Evolutionary conservation across 768 basidiomycete genomes (phyloP).

Genomic region (Auriscalpium microsporum): DNA sequence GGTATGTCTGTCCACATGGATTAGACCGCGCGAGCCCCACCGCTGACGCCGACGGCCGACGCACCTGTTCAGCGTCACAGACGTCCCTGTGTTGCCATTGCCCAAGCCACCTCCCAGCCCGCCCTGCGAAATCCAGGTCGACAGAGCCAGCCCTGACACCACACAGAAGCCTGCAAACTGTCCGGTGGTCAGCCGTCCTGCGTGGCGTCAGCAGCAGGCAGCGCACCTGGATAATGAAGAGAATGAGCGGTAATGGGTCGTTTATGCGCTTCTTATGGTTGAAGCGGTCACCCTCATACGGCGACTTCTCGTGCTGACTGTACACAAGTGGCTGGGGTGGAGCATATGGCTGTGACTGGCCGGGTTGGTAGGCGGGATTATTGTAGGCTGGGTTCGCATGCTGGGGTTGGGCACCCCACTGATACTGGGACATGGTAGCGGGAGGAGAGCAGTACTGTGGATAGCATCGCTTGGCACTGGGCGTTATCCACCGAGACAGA

Average conservation of each 20-base stretch:
- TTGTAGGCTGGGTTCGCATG: not conserved
- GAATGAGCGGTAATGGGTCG: slow-evolving; percentile 60
- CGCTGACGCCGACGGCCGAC: slow-evolving; percentile 15
- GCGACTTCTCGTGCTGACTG: slow-evolving; percentile 32
- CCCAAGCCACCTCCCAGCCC: slow-evolving; percentile 72
- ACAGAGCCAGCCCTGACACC: slow-evolving; percentile 56
- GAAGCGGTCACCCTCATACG: slow-evolving; percentile 56
- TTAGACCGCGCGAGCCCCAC: not conserved
- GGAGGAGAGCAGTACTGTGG: not conserved
- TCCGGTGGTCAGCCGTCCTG: not conserved
- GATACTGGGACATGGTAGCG: not conserved
- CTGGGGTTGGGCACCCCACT: not conserved
- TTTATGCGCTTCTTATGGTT: slow-evolving; percentile 62
- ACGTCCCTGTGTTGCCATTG: slow-evolving; percentile 38
- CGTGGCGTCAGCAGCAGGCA: not conserved
- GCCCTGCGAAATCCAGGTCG: slow-evolving; percentile 51
- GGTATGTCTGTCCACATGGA: slow-evolving; percentile 43
- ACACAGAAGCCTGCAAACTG: slow-evolving; percentile 64
- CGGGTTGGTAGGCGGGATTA: slow-evolving; percentile 11
- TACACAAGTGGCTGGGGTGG: slow-evolving; percentile 12
- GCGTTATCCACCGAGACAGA: too few species aligned
- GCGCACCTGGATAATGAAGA: slow-evolving; percentile 64
- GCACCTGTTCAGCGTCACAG: slow-evolving; percentile 59
- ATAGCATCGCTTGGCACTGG: too few species aligned
- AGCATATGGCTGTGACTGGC: slow-evolving; percentile 19